Percentiles rank a stretch among this genome's conserved stretches.
Conservation (phyloP, 176 grass and related monocot species). For the Lolium perenne region DNA sequence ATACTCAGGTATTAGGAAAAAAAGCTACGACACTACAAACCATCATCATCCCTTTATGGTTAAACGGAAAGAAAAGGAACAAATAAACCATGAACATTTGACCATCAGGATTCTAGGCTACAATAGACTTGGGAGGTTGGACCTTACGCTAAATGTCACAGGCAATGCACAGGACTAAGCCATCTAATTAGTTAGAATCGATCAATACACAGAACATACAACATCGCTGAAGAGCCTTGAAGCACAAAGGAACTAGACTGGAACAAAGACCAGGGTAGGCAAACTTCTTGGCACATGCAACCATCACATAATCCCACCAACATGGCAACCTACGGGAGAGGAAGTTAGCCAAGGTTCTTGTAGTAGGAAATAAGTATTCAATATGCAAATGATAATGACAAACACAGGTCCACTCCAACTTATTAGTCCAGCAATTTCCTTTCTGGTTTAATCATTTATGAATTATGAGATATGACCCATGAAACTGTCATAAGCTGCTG, state of each 20-base stretch:
- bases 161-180: conserved; percentile 49
- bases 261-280: conserved; percentile 19
- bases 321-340: conserved; percentile 44
- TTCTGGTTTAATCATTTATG: neutral
- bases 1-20: conserved; percentile 28
- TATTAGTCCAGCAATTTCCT: neutral
- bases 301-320: conserved; percentile 25
- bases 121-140: neutral
- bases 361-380: neutral
- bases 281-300: conserved; percentile 34
- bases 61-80: conserved; percentile 27
- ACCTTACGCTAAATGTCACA: conserved; percentile 47
- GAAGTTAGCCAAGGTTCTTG: neutral
- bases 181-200: conserved; percentile 46
- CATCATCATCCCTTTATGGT: neutral
- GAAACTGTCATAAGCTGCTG: neutral
- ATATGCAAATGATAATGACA: conserved; percentile 24
- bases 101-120: conserved; percentile 54
- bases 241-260: conserved; percentile 44
- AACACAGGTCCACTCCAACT: neutral
- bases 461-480: neutral
- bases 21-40: conserved; percentile 46
- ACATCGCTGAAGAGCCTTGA: conserved; percentile 34
- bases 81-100: conserved; percentile 43
- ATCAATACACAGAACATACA: conserved; percentile 40